A percentile compares a stretch with the other conserved stretches of the same genome.
These are phyloP conservation scores for Coffea humblotiana DNA, from an alignment of 305 asterid species.

Conservation along the genomic window DNA sequence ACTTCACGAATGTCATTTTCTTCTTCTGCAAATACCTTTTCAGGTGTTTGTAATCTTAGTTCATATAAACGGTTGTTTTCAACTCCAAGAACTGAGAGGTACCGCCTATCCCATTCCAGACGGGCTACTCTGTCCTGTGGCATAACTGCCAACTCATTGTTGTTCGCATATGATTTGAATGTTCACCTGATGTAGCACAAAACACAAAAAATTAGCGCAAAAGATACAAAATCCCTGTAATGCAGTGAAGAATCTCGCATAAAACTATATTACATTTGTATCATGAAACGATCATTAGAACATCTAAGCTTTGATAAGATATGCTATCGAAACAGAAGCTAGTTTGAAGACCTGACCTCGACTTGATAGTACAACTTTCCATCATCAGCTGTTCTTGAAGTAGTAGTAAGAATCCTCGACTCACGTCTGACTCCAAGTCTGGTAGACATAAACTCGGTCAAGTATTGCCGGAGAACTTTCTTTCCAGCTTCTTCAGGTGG, in stretches of 20 bases:
- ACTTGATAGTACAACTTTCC: slow-evolving; percentile 79
- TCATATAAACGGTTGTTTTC: slow-evolving; percentile 82
- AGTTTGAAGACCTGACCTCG: slow-evolving; percentile 52
- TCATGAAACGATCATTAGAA: not conserved
- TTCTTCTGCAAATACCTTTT: slow-evolving; percentile 65
- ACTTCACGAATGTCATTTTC: slow-evolving; percentile 66
- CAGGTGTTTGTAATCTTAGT: slow-evolving; percentile 79
- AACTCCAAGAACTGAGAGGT: slow-evolving; percentile 93
- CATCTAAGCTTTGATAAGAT: not conserved
- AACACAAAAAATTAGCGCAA: slow-evolving; percentile 4
- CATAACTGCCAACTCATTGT: slow-evolving; percentile 91
- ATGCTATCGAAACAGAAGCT: not conserved
- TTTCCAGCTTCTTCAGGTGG: slow-evolving; percentile 88
- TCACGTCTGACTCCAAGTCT: slow-evolving; percentile 94
- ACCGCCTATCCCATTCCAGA: slow-evolving; percentile 84
- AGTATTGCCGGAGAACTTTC: slow-evolving; percentile 67
- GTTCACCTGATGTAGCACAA: slow-evolving; percentile 50
- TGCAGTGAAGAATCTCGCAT: not conserved
- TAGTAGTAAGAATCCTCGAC: slow-evolving; percentile 67
- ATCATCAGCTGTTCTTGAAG: slow-evolving; percentile 84
- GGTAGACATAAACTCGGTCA: slow-evolving; percentile 97
- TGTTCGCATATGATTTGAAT: slow-evolving; percentile 90
- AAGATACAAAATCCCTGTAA: not conserved
- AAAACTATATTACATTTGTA: not conserved
- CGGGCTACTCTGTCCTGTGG: slow-evolving; percentile 75